Base-by-base conservation (phyloP, 768 basidiomycete genomes). In the Rhodotorula diobovata region DNA sequence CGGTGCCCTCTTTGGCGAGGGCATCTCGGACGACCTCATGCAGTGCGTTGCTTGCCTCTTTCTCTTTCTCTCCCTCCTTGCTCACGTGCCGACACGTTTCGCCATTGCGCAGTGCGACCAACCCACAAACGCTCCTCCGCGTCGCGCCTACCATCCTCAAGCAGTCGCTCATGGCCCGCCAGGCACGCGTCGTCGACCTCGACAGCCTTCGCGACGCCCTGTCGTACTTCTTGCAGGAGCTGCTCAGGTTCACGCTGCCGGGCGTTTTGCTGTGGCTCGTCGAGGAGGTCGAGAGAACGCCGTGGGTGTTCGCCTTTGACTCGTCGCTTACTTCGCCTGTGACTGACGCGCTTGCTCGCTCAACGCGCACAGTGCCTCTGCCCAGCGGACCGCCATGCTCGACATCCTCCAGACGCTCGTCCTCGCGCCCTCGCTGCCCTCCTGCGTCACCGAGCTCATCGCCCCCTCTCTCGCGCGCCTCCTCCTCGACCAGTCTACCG, bases 181-280 rank as follows among this genome's bases (percentile, higher is more conserved):
- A 79, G 11, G 69, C 77, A 0, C 79, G 79, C 32, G 76, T 79
- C 7, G 80, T 83, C 50, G 81, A 81, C 59, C 70, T 77, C 32
- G 81, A 82, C 43, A 80, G 77, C 5, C 78, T 83, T 8, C 77
- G 79, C 54, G 77, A 78, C 35, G 82, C 81, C 1, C 71, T 82
- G 15, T 81, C 80, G 4, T 83, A 82, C 72, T 83, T 82, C 70
- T 77, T 79, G 3, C 81, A 82, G 67, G 80, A 81, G 21, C 72
- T 83, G 4, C 73, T 83, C 15, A 81, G 80, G 69, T 83, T 81
- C 79, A 80, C 80, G 34, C 67, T 81, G 32, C 80, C 79, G 1
- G 81, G 81, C 4, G 79, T 82, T 35, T 58, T 82, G 7, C 60
- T 58, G 0, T 83, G 80, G 80, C 73, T 82, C 20, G 76, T 77